Conservation (phyloP, 306 rosid genomes). For the Dalbergia oliveri region DNA sequence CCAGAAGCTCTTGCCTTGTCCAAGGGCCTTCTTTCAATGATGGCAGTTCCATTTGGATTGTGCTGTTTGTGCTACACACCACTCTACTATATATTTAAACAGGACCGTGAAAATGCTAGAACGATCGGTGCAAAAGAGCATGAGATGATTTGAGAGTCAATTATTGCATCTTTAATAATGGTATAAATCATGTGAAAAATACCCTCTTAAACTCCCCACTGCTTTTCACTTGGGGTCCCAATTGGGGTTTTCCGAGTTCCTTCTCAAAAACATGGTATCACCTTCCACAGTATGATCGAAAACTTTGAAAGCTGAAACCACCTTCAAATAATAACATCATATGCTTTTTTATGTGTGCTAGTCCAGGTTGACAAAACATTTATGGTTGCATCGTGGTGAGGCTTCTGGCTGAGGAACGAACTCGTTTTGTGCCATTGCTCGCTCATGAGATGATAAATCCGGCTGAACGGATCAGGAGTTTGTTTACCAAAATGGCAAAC, state of each 20-base stretch:
- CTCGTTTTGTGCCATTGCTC: constrained; percentile 26
- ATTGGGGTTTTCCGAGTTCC: constrained; percentile 16
- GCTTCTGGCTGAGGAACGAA: background rate
- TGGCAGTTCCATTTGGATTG: constrained; percentile 85
- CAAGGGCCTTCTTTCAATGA: constrained; percentile 90
- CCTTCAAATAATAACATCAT: constrained; percentile 25
- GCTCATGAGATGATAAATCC: constrained; percentile 22
- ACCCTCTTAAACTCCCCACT: constrained; percentile 8
- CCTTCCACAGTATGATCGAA: constrained; percentile 12
- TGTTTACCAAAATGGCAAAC: background rate
- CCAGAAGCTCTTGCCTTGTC: constrained; percentile 90
- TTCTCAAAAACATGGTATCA: background rate
- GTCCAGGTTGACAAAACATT: constrained; percentile 9
- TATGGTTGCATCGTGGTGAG: constrained; percentile 4
- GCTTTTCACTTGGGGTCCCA: constrained; percentile 10
- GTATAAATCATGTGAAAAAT: background rate
- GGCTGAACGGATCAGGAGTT: background rate
- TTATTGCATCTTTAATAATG: background rate
- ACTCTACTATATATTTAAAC: constrained; percentile 67
- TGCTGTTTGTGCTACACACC: constrained; percentile 95
- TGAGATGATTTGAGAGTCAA: constrained; percentile 56
- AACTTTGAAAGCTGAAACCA: constrained; percentile 39
- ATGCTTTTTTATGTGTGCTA: background rate
- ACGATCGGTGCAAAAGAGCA: constrained; percentile 61
- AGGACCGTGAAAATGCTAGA: constrained; percentile 81